These are phyloP conservation scores for Hortaea sp. DNA, from an alignment of 2,329 filamentous ascomycete genomes.

Conservation along the genomic window DNA sequence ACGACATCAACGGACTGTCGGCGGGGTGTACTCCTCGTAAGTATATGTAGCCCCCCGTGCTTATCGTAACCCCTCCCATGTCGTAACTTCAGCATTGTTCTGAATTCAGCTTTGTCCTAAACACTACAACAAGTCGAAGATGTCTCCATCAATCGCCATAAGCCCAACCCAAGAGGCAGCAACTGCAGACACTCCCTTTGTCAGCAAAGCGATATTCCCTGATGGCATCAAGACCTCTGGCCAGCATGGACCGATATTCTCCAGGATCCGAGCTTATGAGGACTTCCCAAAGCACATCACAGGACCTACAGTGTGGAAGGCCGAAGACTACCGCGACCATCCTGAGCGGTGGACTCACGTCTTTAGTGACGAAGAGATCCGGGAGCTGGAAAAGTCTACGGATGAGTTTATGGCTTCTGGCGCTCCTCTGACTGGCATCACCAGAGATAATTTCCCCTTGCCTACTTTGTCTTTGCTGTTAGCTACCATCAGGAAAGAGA, in stretches of 20 bases:
- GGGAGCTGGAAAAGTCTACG: constrained; percentile 55
- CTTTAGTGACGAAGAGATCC: constrained; percentile 56
- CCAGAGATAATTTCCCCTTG: constrained; percentile 52
- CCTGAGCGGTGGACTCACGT: constrained; percentile 64
- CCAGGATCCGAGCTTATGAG: constrained; percentile 54
- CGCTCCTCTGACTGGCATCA: constrained; percentile 62
- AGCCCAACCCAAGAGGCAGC: no score
- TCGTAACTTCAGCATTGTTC: no score
- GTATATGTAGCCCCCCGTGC: no score
- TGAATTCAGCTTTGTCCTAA: no score
- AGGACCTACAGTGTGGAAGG: constrained; percentile 63
- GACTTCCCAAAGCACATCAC: constrained; percentile 62
- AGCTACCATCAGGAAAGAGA: constrained; percentile 48
- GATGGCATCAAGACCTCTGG: constrained; percentile 60
- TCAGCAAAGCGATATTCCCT: constrained; percentile 43
- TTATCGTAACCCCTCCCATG: no score
- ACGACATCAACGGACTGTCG: no score
- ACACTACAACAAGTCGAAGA: no score
- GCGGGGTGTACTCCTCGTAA: no score
- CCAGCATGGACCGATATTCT: constrained; percentile 60
- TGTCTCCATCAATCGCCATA: no score
- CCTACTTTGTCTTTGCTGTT: constrained; percentile 47
- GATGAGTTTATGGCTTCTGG: constrained; percentile 58
- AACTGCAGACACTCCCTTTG: not conserved
- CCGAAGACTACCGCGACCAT: constrained; percentile 51